Conservation (phyloP, 768 basidiomycete genomes). For the Gautieria morchelliformis region DNA sequence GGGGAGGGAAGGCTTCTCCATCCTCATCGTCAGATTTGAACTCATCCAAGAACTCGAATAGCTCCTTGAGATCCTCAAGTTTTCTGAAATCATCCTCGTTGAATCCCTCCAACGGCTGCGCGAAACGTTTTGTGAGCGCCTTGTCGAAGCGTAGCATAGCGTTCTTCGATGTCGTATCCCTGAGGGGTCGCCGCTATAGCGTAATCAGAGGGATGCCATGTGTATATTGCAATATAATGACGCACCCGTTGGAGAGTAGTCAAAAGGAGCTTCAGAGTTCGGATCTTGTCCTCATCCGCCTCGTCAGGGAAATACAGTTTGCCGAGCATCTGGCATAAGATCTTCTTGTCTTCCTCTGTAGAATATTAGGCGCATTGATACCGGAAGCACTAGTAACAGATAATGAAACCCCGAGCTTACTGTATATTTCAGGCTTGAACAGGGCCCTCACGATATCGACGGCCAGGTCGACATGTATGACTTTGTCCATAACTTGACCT, state of each 20-base stretch:
- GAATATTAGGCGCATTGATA: background rate
- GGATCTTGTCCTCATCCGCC: slow-evolving; percentile 60
- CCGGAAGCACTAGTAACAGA: background rate
- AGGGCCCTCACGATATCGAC: slow-evolving; percentile 42
- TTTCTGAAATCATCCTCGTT: slow-evolving; percentile 62
- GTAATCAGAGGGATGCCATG: slow-evolving; percentile 19
- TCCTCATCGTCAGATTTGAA: slow-evolving; percentile 56
- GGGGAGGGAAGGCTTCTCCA: slow-evolving; percentile 28
- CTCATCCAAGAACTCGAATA: slow-evolving; percentile 66
- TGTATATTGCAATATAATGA: slow-evolving; percentile 7
- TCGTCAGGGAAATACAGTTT: slow-evolving; percentile 62
- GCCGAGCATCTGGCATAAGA: slow-evolving; percentile 50
- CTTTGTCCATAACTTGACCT: slow-evolving; percentile 28
- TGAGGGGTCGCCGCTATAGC: slow-evolving; percentile 44
- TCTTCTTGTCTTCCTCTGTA: slow-evolving; percentile 55
- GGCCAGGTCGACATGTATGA: slow-evolving; percentile 50
- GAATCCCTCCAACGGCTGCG: slow-evolving; percentile 59
- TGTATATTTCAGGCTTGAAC: slow-evolving; percentile 39
- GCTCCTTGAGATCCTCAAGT: slow-evolving; percentile 47
- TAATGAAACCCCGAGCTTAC: slow-evolving; percentile 27
- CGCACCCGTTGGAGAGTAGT: slow-evolving; percentile 48
- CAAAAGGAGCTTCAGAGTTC: slow-evolving; percentile 51
- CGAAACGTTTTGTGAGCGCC: slow-evolving; percentile 59
- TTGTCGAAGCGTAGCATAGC: slow-evolving; percentile 65
- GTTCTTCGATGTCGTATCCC: slow-evolving; percentile 53